Percentiles rank a stretch among this genome's conserved stretches.
These are phyloP conservation scores for Glomus cerebriforme DNA, from an alignment of 192 early-diverging fungal genomes.

Conservation along the genomic window DNA sequence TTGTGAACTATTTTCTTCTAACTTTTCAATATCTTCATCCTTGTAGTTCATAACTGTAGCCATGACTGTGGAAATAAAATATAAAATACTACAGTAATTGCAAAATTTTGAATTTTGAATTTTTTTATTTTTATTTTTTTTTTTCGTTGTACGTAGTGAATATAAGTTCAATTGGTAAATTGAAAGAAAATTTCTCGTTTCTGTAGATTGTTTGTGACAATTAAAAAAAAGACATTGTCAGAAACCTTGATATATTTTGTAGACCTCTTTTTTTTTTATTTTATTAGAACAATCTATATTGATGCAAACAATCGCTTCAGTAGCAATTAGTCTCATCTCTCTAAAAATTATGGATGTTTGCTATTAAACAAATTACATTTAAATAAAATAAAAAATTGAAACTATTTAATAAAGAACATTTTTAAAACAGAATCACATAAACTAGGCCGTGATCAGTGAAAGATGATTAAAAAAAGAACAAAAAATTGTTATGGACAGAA, in stretches of 20 bases:
- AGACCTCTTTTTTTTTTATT: background rate
- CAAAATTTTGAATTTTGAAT: background rate
- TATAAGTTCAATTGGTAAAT: background rate
- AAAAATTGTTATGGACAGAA: background rate
- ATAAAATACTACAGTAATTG: background rate
- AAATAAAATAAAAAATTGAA: background rate
- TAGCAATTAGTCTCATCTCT: background rate
- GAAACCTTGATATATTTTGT: background rate
- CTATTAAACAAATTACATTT: background rate
- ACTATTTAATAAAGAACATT: background rate
- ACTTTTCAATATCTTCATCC: background rate
- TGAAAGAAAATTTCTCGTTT: background rate
- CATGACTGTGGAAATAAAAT: background rate
- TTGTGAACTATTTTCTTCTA: background rate
- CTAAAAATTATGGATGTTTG: background rate
- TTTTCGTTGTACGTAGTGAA: background rate
- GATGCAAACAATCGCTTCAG: background rate
- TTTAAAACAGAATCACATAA: background rate
- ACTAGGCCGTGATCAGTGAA: background rate
- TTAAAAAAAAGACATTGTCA: background rate
- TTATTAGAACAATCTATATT: background rate
- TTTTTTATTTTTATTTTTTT: background rate
- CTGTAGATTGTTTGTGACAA: background rate
- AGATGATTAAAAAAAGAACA: background rate
- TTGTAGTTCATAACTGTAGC: background rate